phyloP scores from a whole-genome alignment of 2,329 filamentous ascomycete species.

The Endothia cerciana region DNA sequence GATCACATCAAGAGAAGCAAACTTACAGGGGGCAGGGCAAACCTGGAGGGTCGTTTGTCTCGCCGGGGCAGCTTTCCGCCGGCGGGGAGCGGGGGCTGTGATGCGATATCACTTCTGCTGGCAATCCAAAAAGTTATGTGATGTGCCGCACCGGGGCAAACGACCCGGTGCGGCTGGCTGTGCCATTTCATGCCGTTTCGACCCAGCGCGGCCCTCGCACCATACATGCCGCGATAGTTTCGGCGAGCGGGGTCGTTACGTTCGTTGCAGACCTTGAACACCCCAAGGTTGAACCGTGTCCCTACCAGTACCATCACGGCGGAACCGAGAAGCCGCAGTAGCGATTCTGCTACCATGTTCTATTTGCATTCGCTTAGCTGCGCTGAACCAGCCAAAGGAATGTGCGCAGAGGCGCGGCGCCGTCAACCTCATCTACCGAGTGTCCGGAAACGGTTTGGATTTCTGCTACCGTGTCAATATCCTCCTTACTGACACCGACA shows the following conservation, averaged over 20 bases:
- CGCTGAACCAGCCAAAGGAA: not conserved
- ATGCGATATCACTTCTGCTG: too few species aligned
- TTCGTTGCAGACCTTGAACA: not conserved
- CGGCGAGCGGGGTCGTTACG: not conserved
- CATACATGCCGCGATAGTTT: not conserved
- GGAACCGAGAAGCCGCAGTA: not conserved
- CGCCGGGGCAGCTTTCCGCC: not conserved
- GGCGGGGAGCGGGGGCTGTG: not conserved
- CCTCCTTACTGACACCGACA: not conserved
- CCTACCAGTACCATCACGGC: not conserved
- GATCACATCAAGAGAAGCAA: not conserved
- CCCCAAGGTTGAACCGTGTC: not conserved
- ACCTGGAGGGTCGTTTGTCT: not conserved
- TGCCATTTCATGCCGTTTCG: not conserved
- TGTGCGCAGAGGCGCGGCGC: too few species aligned
- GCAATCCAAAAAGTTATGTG: too few species aligned
- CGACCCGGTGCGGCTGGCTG: too few species aligned
- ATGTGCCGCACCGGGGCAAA: too few species aligned
- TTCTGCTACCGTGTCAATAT: not conserved
- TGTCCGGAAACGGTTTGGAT: not conserved
- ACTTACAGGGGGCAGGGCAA: not conserved
- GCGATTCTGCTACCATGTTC: not conserved
- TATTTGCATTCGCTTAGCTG: slow-evolving; percentile 2
- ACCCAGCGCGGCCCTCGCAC: too few species aligned
- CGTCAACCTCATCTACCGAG: not conserved